Evolutionary conservation across 305 asterid species (phyloP), one percentile per base, ranked within the genome.

Genomic region (Stenogyne calaminthoides): DNA sequence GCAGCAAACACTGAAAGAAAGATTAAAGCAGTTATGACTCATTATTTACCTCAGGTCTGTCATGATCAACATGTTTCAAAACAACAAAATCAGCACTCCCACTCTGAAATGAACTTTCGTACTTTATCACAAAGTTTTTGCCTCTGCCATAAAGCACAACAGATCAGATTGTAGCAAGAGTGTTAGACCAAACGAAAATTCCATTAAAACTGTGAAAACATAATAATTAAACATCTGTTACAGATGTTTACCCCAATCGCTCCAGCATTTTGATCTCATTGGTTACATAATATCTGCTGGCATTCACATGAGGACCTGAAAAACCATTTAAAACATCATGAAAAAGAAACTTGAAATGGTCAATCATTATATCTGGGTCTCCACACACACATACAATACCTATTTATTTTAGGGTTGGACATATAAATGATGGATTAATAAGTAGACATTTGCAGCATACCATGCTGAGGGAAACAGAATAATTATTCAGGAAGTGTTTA

Each of bases 241-340:
- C 18, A 59, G 20, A 59, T 52, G 73, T 78, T 75, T 91, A 94
- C 99, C 99, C 96, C 69, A 94, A 83, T 25, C 95, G 83, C 88
- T 92, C 95, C 71, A 94, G 89, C 97, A 92, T 88, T 87, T 87
- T 92, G 83, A 91, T 71, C 88, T 92, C 98, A 76, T 94, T 94
- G 70, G 72, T 86, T 57, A 92, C 93, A 84, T 86, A 83, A 74
- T 78, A 78, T 83, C 79, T 83, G 64, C 88, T 92, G 79, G 98
- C 98, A 80, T 84, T 89, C 60, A 40, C 86, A 82, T 92, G 98
- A 78, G 98, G 98, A 86, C 90, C 99, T 92, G 89, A 58, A 77
- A 76, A 79, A 62, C 71, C 75, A 49, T 49, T 49, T 5, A 49
- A 49, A 12, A 47, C 5, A 47, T 9, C 54, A 79, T 61, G 70